Percentiles rank a stretch among this genome's conserved stretches.
Conservation (phyloP, 1,284 basidiomycete genomes). For the Acaromyces ingoldii region DNA sequence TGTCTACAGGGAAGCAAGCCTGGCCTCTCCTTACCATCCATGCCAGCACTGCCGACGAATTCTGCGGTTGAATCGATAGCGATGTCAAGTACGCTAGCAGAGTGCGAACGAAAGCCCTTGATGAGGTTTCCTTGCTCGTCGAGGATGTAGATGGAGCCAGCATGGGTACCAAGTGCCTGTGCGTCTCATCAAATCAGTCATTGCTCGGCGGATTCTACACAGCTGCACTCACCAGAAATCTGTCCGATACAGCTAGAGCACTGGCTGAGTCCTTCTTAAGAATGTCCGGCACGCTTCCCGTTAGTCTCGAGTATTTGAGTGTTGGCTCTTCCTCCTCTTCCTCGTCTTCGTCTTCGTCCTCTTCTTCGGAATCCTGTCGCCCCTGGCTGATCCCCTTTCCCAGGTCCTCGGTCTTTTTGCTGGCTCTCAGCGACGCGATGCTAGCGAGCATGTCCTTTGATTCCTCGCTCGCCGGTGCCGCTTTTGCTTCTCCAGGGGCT, state of each 20-base stretch:
- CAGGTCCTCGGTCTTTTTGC: background rate
- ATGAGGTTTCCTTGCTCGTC: constrained; percentile 73
- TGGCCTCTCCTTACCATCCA: constrained; percentile 72
- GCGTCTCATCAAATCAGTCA: background rate
- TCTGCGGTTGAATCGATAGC: constrained; percentile 78
- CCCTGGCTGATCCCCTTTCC: background rate
- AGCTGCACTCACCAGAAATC: constrained; percentile 62
- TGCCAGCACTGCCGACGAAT: constrained; percentile 85
- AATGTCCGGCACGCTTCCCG: constrained; percentile 70
- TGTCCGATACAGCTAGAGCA: constrained; percentile 63
- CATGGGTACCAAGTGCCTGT: constrained; percentile 82
- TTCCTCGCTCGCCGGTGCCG: background rate
- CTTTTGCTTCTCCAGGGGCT: background rate
- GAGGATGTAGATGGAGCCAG: constrained; percentile 81
- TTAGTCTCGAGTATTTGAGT: constrained; percentile 81
- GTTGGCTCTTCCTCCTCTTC: constrained; percentile 52
- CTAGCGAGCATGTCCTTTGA: background rate
- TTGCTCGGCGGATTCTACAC: background rate
- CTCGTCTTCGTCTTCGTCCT: constrained; percentile 16
- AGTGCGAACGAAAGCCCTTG: constrained; percentile 86
- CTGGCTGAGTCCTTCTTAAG: constrained; percentile 69
- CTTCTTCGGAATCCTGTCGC: constrained; percentile 9
- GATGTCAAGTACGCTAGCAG: constrained; percentile 82
- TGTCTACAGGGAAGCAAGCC: too few species aligned
- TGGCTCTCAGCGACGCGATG: background rate